Conservation (phyloP, 2,329 filamentous ascomycete genomes). For the Fusarium sp. region DNA sequence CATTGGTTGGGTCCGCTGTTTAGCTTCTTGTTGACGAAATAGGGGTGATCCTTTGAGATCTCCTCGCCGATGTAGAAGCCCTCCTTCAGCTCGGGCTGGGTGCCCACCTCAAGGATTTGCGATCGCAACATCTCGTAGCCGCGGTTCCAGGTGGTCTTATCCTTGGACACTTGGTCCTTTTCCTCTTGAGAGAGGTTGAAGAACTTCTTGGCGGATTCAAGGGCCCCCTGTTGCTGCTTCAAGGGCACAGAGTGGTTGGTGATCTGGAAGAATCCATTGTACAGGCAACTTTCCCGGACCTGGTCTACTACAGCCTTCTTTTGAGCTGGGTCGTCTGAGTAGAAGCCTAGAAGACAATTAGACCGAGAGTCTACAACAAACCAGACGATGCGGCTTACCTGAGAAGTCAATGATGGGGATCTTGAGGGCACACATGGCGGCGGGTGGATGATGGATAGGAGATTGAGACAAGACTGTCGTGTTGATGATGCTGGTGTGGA, state of each 20-base stretch:
- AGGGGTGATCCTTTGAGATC: slow-evolving; percentile 58
- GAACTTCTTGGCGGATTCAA: slow-evolving; percentile 61
- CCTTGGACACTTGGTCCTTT: slow-evolving; percentile 60
- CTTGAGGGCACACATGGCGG: slow-evolving; percentile 32
- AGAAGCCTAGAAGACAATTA: slow-evolving; percentile 32
- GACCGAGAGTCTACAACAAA: not conserved
- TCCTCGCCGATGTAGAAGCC: slow-evolving; percentile 56
- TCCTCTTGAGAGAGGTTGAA: slow-evolving; percentile 64
- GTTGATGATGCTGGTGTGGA: not conserved
- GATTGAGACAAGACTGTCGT: not conserved
- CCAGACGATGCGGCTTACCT: slow-evolving; percentile 28
- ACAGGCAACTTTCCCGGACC: slow-evolving; percentile 59
- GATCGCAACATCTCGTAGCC: slow-evolving; percentile 66
- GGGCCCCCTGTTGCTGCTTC: slow-evolving; percentile 57
- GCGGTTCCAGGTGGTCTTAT: slow-evolving; percentile 59
- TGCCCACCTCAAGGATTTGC: slow-evolving; percentile 62
- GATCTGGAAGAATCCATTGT: slow-evolving; percentile 70
- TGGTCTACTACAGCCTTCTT: slow-evolving; percentile 49
- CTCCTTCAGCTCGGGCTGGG: slow-evolving; percentile 65
- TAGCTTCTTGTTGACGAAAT: slow-evolving; percentile 59
- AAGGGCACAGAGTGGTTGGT: slow-evolving; percentile 62
- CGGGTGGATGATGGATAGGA: not conserved
- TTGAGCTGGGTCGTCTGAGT: slow-evolving; percentile 37
- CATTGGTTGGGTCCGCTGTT: slow-evolving; percentile 61
- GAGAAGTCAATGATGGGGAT: slow-evolving; percentile 52